phyloP scores from a whole-genome alignment of 306 rosid genomes.

The Sophora flavescens region DNA sequence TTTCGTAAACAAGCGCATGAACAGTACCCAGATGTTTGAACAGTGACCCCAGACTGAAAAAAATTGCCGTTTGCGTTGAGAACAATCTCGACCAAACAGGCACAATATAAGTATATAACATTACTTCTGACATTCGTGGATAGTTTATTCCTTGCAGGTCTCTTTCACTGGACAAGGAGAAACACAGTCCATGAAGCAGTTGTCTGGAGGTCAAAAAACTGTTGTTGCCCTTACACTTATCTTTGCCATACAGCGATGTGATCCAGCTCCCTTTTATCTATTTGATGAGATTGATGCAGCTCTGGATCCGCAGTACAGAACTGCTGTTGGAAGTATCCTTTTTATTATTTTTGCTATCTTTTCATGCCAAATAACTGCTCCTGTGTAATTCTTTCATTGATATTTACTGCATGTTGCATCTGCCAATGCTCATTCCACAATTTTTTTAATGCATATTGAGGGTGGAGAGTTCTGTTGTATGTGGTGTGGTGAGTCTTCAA shows the following conservation, averaged over 20 bases:
- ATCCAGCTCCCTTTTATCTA: constrained; percentile 98
- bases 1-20: too few species aligned
- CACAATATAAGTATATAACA: background rate
- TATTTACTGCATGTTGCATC: constrained; percentile 26
- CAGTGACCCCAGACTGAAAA: too few species aligned
- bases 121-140: constrained; percentile 38
- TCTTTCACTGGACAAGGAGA: constrained; percentile 99
- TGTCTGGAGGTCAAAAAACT: constrained; percentile 99
- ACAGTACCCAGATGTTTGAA: too few species aligned
- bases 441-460: constrained; percentile 22
- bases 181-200: constrained; percentile 98
- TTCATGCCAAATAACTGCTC: constrained; percentile 35
- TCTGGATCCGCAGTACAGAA: constrained; percentile 96
- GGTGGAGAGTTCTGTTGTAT: background rate
- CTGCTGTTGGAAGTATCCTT: constrained; percentile 99
- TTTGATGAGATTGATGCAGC: constrained; percentile 99
- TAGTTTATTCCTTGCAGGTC: constrained; percentile 65
- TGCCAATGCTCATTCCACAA: constrained; percentile 10
- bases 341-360: constrained; percentile 29
- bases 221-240: constrained; percentile 97
- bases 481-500: constrained; percentile 13
- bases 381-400: constrained; percentile 4
- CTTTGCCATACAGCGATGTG: constrained; percentile 98
- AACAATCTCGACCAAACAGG: too few species aligned
- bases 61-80: too few species aligned